A percentile compares a stretch with the other conserved stretches of the same genome.
Evolutionary conservation across 768 basidiomycete genomes (phyloP).

Genomic region (Agaricus bisporus): DNA sequence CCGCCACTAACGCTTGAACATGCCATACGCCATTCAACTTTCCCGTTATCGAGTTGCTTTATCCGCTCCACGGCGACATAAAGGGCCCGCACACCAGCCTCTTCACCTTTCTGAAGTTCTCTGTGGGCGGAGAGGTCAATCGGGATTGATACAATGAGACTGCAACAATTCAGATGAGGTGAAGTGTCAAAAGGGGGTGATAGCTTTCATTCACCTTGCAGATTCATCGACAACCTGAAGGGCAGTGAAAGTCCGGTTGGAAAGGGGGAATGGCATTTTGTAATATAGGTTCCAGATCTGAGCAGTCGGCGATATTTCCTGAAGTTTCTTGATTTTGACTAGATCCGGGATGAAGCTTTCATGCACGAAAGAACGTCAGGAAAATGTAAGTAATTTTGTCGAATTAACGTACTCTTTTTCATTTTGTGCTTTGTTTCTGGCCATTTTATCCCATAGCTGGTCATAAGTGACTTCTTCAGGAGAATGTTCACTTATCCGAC

Average conservation of each 20-base stretch:
- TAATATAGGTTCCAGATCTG: constrained; percentile 71
- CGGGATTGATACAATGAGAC: constrained; percentile 58
- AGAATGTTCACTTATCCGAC: constrained; percentile 60
- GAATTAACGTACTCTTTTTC: constrained; percentile 53
- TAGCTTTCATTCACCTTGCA: constrained; percentile 38
- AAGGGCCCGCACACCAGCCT: constrained; percentile 57
- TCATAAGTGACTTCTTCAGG: constrained; percentile 67
- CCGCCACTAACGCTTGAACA: constrained; percentile 71
- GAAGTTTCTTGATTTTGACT: constrained; percentile 56
- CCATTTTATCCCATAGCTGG: constrained; percentile 65
- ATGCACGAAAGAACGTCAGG: background rate
- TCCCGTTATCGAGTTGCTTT: constrained; percentile 54
- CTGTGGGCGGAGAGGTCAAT: constrained; percentile 56
- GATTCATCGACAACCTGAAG: constrained; percentile 58
- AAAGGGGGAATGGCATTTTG: constrained; percentile 63
- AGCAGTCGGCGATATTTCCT: constrained; percentile 56
- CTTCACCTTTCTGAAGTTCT: constrained; percentile 55
- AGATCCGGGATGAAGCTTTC: constrained; percentile 61
- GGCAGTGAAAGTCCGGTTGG: constrained; percentile 72
- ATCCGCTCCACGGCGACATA: constrained; percentile 69
- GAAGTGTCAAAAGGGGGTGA: background rate
- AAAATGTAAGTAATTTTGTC: background rate
- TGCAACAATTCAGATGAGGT: constrained; percentile 12
- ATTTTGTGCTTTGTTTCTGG: constrained; percentile 57
- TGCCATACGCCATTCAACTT: constrained; percentile 76